Conservation (phyloP, 2,329 filamentous ascomycete species). For the Hypoxylon sp. region DNA sequence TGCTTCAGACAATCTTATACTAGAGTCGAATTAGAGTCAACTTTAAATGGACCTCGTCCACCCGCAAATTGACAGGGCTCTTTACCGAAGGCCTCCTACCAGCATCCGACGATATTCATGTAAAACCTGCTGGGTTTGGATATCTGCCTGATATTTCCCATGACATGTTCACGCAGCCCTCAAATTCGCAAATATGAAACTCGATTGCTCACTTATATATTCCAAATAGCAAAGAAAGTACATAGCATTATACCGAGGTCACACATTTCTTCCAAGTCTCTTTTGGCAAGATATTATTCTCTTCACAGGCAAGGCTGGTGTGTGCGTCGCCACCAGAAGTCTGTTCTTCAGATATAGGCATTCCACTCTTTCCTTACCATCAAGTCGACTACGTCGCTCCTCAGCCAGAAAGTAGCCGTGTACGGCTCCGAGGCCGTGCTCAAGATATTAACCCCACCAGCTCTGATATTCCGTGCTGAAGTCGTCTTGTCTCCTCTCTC, state of each 20-base stretch:
- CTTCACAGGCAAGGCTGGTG: slow-evolving; percentile 19
- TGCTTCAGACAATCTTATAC: slow-evolving; percentile 26
- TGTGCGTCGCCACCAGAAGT: slow-evolving; percentile 32
- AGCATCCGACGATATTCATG: slow-evolving; percentile 5
- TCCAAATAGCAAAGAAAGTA: not conserved
- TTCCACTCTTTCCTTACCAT: slow-evolving; percentile 40
- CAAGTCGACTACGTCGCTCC: slow-evolving; percentile 33
- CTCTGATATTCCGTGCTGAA: slow-evolving; percentile 25
- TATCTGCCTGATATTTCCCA: slow-evolving; percentile 5
- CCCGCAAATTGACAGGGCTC: slow-evolving; percentile 19
- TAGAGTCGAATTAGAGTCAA: slow-evolving; percentile 13
- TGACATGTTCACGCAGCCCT: not conserved
- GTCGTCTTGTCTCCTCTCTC: slow-evolving; percentile 27
- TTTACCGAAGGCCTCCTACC: slow-evolving; percentile 24
- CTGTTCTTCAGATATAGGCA: slow-evolving; percentile 40
- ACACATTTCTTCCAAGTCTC: slow-evolving; percentile 35
- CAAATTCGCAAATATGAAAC: not conserved
- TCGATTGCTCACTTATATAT: not conserved
- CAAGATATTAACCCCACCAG: slow-evolving; percentile 31
- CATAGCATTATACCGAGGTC: slow-evolving; percentile 12
- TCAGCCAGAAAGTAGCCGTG: slow-evolving; percentile 44
- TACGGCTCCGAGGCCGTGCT: slow-evolving; percentile 21
- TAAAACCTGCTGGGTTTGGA: not conserved
- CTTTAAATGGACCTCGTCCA: slow-evolving; percentile 39
- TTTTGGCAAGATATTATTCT: not conserved